A percentile compares a stretch with the other conserved stretches of the same genome.
Conservation (phyloP, 768 basidiomycete genomes). For the Termitomyces sp. region DNA sequence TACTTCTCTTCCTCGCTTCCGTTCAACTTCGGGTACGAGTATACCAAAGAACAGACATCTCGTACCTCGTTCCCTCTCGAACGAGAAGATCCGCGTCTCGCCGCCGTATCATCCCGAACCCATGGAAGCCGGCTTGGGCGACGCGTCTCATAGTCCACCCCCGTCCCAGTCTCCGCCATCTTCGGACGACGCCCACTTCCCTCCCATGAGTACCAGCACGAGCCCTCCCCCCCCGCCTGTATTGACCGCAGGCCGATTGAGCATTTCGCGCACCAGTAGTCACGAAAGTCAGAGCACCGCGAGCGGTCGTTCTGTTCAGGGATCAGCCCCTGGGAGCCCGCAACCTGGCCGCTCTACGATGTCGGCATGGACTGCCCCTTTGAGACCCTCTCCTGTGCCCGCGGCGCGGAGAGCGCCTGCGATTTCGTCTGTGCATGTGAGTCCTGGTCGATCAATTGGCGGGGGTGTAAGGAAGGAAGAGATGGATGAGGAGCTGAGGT, state of each 20-base stretch:
- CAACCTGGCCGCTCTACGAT: conserved; percentile 16
- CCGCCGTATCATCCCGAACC: conserved; percentile 46
- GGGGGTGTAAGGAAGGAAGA: conserved; percentile 22
- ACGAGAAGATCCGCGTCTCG: conserved; percentile 52
- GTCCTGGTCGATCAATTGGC: conserved; percentile 8
- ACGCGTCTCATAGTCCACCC: conserved; percentile 17
- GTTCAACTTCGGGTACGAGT: conserved; percentile 15
- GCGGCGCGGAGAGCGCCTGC: conserved; percentile 6
- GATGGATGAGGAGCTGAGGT: conserved; percentile 58
- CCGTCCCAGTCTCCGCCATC: conserved; percentile 23
- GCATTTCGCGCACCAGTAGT: conserved; percentile 8
- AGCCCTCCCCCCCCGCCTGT: conserved; percentile 14
- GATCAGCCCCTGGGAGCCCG: conserved; percentile 5
- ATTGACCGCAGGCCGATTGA: conserved; percentile 13
- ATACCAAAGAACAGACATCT: conserved; percentile 15
- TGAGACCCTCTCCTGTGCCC: conserved; percentile 11
- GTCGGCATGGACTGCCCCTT: conserved; percentile 25
- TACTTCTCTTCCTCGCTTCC: conserved; percentile 10
- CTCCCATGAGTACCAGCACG: conserved; percentile 21
- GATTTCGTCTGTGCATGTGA: conserved; percentile 5
- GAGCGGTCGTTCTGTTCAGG: background rate
- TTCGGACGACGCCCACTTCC: conserved; percentile 16
- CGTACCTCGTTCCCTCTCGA: conserved; percentile 28
- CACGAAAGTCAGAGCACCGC: background rate
- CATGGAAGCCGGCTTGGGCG: conserved; percentile 39